Evolutionary conservation across 1,139 yeast genomes (phyloP).

Genomic region (Kluyveromyces sp.): DNA sequence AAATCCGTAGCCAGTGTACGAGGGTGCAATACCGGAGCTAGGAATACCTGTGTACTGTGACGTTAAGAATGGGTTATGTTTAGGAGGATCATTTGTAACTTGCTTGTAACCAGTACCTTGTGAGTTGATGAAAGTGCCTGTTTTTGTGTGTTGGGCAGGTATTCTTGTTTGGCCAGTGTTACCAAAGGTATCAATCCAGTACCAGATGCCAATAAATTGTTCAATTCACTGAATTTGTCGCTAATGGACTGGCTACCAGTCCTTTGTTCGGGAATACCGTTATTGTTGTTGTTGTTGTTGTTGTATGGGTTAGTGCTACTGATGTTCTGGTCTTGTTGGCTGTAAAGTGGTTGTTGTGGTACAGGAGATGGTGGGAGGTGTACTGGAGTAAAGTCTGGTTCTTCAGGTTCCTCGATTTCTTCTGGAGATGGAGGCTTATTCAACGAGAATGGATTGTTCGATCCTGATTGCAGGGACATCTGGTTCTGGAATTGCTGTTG

Average conservation of each 20-base stretch:
- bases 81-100: conserved; percentile 37
- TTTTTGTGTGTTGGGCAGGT: conserved; percentile 87
- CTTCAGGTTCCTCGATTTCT: conserved; percentile 7
- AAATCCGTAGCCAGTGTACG: conserved; percentile 89
- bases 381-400: conserved; percentile 21
- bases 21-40: conserved; percentile 47
- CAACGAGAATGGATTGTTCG: conserved; percentile 86
- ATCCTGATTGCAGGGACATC: conserved; percentile 67
- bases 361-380: conserved; percentile 15
- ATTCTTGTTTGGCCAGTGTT: conserved; percentile 84
- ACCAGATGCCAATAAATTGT: conserved; percentile 72
- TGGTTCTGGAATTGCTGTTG: conserved; percentile 22
- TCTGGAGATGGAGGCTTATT: conserved; percentile 20
- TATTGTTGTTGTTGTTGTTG: conserved; percentile 32
- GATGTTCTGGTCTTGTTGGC: conserved; percentile 15
- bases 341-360: conserved; percentile 5
- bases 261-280: conserved; percentile 31
- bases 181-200: conserved; percentile 92
- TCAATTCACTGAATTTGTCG: conserved; percentile 63
- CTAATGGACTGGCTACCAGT: conserved; percentile 42
- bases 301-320: conserved; percentile 26
- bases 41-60: conserved; percentile 73
- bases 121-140: conserved; percentile 74
- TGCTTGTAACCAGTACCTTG: conserved; percentile 78
- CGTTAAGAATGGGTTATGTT: conserved; percentile 62